These are phyloP conservation scores for Cocos nucifera DNA, from an alignment of 176 grass and related monocot genomes.

Conservation along the genomic window DNA sequence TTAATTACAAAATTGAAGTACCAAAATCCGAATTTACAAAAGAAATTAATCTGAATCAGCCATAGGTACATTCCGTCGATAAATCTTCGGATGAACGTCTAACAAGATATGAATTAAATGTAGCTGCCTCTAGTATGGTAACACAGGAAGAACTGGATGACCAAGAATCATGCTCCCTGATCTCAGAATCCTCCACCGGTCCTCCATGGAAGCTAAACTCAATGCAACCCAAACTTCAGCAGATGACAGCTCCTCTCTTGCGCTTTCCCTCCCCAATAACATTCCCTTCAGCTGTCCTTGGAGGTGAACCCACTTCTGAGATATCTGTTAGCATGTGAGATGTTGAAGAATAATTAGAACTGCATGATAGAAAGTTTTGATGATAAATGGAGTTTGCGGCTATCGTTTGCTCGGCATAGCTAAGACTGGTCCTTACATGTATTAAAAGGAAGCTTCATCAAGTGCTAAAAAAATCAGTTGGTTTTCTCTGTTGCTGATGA, in stretches of 20 bases:
- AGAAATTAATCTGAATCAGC: too few species aligned
- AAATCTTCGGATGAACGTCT: too few species aligned
- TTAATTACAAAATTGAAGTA: too few species aligned
- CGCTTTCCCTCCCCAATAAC: too few species aligned
- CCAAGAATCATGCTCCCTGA: constrained; percentile 10
- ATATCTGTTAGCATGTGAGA: too few species aligned
- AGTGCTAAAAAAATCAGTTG: constrained; percentile 23
- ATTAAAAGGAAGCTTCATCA: constrained; percentile 19
- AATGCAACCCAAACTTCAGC: constrained; percentile 4
- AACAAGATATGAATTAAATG: too few species aligned
- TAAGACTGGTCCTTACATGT: constrained; percentile 20
- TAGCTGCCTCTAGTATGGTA: background rate
- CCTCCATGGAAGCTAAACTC: constrained; percentile 27
- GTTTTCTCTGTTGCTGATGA: constrained; percentile 30
- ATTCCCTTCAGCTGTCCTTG: background rate
- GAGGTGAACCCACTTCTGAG: constrained; percentile 8
- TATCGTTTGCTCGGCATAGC: background rate
- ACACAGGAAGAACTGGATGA: background rate
- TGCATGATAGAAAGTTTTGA: too few species aligned
- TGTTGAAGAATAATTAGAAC: too few species aligned
- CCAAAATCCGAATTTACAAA: too few species aligned
- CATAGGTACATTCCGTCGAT: too few species aligned
- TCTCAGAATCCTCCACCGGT: constrained; percentile 17
- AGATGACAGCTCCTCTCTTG: background rate
- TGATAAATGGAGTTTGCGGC: too few species aligned